These are phyloP conservation scores for Smithsoniella earleae DNA, from an alignment of 163 green algal genomes.

Conservation along the genomic window DNA sequence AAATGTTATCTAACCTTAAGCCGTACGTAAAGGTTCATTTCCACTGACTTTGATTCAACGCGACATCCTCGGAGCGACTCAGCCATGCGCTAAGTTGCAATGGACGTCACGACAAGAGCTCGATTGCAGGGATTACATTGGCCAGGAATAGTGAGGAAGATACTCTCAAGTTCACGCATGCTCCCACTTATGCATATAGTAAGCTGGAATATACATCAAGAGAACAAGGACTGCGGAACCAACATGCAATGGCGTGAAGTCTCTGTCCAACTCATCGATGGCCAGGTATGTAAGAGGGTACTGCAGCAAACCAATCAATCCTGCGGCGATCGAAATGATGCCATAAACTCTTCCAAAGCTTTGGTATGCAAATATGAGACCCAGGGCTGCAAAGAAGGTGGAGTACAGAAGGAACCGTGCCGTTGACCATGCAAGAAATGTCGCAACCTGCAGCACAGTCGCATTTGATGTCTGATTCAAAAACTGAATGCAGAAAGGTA, in stretches of 20 bases:
- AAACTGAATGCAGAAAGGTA: no score
- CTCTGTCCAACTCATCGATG: background rate
- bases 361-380: slow-evolving; percentile 1
- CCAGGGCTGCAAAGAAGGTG: background rate
- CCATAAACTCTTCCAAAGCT: background rate
- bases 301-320: background rate
- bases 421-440: background rate
- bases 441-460: background rate
- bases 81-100: no score
- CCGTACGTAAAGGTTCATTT: no score
- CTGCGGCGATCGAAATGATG: background rate
- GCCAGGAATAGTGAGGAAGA: background rate
- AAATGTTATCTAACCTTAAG: no score
- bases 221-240: background rate
- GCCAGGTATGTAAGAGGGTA: background rate
- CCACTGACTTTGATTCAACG: no score
- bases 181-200: background rate
- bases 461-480: no score
- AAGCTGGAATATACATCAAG: background rate
- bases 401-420: background rate
- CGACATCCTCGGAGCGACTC: no score
- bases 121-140: no score
- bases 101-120: no score
- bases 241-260: background rate
- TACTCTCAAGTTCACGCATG: background rate